Evolutionary conservation across 805 yeast species (phyloP), one percentile per base, ranked within the genome.

Genomic region (Nematodospora valgi): DNA sequence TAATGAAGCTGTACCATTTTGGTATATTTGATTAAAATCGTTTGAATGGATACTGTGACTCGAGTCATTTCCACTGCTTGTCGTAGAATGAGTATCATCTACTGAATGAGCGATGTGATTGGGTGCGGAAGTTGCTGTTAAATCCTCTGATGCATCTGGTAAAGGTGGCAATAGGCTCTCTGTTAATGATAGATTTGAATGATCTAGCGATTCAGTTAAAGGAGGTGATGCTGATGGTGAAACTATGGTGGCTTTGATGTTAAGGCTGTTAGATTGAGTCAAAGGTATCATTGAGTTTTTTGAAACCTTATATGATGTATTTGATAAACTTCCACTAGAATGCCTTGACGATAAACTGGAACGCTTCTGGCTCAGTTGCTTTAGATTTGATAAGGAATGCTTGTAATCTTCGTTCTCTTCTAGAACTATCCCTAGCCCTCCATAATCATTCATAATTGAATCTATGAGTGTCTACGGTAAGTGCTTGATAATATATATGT

Each of bases 371-470:
- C 24, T 22, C 24, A 22, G 24, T 11, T 11, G 24, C 24, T 11
- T 11, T 22, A 12, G 24, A 22, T 22, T 11, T 22, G 24, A 12
- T 22, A 12, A 12, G 24, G 24, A 12, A 22, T 11, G 24, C 12
- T 12, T 22, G 24, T 22, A 11, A 21, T 37, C 36, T n/a, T 50
- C 53, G 19, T 38, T 43, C 34, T 59, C 64, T 40, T 61, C 67
- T 12, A 59, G 31, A 12, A 59, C 52, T 24, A 59, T 59, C 15
- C 64, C 65, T 41, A 61, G 48, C 4, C 64, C 65, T 37, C 42
- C 43, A 22, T 35, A 35, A 21, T 32, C 39, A 32, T 18, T 38
- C 38, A 33, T 33, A n/a, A n/a, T n/a, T n/a, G n/a, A n/a, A n/a
- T n/a, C n/a, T n/a, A n/a, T n/a, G n/a, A n/a, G n/a, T n/a, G n/a